A percentile compares a stretch with the other conserved stretches of the same genome.
phyloP scores from a whole-genome alignment of 1,284 basidiomycete genomes.

The Malassezia japonica region DNA sequence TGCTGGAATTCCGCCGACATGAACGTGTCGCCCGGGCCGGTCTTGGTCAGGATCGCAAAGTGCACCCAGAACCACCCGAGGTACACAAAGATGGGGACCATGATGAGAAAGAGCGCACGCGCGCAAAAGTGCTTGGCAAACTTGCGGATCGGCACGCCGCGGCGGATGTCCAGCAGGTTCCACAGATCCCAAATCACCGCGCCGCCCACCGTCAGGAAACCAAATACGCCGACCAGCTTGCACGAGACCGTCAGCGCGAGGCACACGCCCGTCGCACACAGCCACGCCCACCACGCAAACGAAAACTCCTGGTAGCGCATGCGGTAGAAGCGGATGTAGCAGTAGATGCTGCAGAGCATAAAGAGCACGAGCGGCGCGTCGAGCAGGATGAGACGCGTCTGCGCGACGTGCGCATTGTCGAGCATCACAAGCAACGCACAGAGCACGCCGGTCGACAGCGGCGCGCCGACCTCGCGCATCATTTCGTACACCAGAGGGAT shows the following conservation, averaged over 20 bases:
- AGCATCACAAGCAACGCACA: conserved; percentile 76
- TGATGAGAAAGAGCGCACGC: conserved; percentile 73
- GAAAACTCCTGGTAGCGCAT: conserved; percentile 62
- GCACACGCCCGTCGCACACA: conserved; percentile 76
- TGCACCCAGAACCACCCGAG: conserved; percentile 94
- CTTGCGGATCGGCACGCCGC: conserved; percentile 61
- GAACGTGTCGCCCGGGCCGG: conserved; percentile 86
- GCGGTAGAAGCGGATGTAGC: conserved; percentile 92
- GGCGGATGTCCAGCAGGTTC: conserved; percentile 80
- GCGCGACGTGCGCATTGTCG: conserved; percentile 94
- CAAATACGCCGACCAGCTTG: conserved; percentile 94
- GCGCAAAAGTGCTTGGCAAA: conserved; percentile 83
- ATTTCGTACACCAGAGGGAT: conserved; percentile 84
- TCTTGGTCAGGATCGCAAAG: conserved; percentile 77
- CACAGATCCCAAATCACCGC: conserved; percentile 90
- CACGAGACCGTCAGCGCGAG: conserved; percentile 94
- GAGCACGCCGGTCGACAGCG: conserved; percentile 75
- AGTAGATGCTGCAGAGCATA: conserved; percentile 83
- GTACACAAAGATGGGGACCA: conserved; percentile 79
- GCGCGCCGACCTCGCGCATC: conserved; percentile 96
- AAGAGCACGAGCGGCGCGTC: conserved; percentile 93
- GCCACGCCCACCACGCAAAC: conserved; percentile 80
- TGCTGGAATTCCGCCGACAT: conserved; percentile 99
- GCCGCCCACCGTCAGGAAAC: conserved; percentile 76
- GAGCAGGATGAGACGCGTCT: conserved; percentile 88